A percentile compares a stretch with the other conserved stretches of the same genome.
phyloP scores from a whole-genome alignment of 2,329 filamentous ascomycete genomes.

The Fusarium pseudograminearum region DNA sequence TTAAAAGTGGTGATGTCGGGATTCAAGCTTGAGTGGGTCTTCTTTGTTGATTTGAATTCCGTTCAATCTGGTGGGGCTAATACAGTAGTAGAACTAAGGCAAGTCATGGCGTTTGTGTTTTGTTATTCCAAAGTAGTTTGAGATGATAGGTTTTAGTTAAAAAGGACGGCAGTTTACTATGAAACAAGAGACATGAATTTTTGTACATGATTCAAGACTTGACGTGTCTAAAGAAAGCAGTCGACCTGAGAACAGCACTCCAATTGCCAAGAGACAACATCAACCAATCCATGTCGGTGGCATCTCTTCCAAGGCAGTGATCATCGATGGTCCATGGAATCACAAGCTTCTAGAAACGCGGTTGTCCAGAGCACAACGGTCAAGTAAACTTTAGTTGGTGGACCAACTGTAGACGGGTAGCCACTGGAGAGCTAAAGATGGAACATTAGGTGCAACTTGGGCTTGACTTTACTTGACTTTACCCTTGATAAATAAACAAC shows the following conservation, averaged over 20 bases:
- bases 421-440: conserved; percentile 5
- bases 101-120: neutral
- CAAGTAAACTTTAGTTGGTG: conserved; percentile 2
- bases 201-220: neutral
- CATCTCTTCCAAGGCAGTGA: neutral
- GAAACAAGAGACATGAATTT: neutral
- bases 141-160: neutral
- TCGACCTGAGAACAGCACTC: neutral
- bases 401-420: neutral
- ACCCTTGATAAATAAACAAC: conserved; percentile 16
- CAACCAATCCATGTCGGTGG: neutral
- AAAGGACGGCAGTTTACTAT: neutral
- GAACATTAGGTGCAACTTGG: neutral
- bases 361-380: conserved; percentile 18
- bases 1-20: conserved; percentile 30
- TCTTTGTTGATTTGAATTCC: conserved; percentile 15
- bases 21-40: conserved; percentile 29
- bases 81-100: neutral
- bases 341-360: conserved; percentile 28
- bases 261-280: conserved; percentile 1
- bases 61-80: conserved; percentile 22
- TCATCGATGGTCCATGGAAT: conserved; percentile 1
- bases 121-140: neutral
- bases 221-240: neutral
- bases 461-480: conserved; percentile 1